A percentile compares a stretch with the other conserved stretches of the same genome.
phyloP scores from a whole-genome alignment of 2,329 filamentous ascomycete genomes.

The Xylogone sp. region DNA sequence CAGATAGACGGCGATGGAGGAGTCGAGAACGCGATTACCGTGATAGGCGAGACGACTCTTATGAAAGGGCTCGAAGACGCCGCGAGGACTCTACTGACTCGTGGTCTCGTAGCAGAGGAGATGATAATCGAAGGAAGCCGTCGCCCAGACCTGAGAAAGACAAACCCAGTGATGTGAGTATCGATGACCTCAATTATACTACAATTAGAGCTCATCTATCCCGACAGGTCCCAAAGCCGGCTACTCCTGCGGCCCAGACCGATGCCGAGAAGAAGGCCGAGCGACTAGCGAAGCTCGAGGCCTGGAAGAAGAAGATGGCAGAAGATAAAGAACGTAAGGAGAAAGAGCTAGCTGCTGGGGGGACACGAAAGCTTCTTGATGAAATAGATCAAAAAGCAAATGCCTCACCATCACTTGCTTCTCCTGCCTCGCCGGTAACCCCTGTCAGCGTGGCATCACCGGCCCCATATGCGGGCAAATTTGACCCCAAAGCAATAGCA shows the following conservation, averaged over 20 bases:
- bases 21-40: slow-evolving; percentile 69
- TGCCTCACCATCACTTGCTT: slow-evolving; percentile 33
- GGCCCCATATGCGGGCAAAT: slow-evolving; percentile 69
- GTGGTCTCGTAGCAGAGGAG: slow-evolving; percentile 60
- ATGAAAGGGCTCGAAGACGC: slow-evolving; percentile 59
- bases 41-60: slow-evolving; percentile 69
- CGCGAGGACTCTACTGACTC: slow-evolving; percentile 71
- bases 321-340: slow-evolving; percentile 72
- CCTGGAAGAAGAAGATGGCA: slow-evolving; percentile 85
- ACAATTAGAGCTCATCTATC: slow-evolving; percentile 9
- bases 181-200: background rate
- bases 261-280: slow-evolving; percentile 78
- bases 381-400: slow-evolving; percentile 70
- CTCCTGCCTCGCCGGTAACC: slow-evolving; percentile 49
- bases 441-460: slow-evolving; percentile 48
- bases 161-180: slow-evolving; percentile 55
- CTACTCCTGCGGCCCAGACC: slow-evolving; percentile 48
- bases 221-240: slow-evolving; percentile 49
- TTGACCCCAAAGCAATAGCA: slow-evolving; percentile 80
- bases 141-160: slow-evolving; percentile 43
- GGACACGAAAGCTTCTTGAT: slow-evolving; percentile 63
- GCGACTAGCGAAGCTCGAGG: slow-evolving; percentile 75
- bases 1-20: slow-evolving; percentile 52
- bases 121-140: slow-evolving; percentile 56
- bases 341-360: slow-evolving; percentile 61